These are phyloP conservation scores for Prunus persica DNA, from an alignment of 306 rosid species.

Conservation along the genomic window Prunus_persica_NCBIv2 NC_034011.1:20464001-20464500, in stretches of 20 bases:
- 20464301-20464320: background rate
- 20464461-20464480: constrained; percentile 50
- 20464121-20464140: constrained; percentile 11
- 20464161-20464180: constrained; percentile 4
- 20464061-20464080: constrained; percentile 13
- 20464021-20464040: constrained; percentile 34
- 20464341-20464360: background rate
- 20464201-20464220: constrained; percentile 11
- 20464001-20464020: constrained; percentile 14
- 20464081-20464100: constrained; percentile 34
- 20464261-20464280: constrained; percentile 19
- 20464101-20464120: background rate
- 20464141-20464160: constrained; percentile 13
- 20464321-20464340: background rate
- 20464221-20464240: constrained; percentile 6
- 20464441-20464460: constrained; percentile 32
- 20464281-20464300: background rate
- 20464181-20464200: background rate
- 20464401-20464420: constrained; percentile 29
- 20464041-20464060: constrained; percentile 21
- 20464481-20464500: constrained; percentile 43
- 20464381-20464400: background rate
- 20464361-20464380: background rate
- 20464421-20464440: background rate
- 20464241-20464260: constrained; percentile 10